A percentile compares a stretch with the other conserved stretches of the same genome.
These are phyloP conservation scores for Pseudocercospora cruenta DNA, from an alignment of 2,329 filamentous ascomycete species.

Conservation along the genomic window DNA sequence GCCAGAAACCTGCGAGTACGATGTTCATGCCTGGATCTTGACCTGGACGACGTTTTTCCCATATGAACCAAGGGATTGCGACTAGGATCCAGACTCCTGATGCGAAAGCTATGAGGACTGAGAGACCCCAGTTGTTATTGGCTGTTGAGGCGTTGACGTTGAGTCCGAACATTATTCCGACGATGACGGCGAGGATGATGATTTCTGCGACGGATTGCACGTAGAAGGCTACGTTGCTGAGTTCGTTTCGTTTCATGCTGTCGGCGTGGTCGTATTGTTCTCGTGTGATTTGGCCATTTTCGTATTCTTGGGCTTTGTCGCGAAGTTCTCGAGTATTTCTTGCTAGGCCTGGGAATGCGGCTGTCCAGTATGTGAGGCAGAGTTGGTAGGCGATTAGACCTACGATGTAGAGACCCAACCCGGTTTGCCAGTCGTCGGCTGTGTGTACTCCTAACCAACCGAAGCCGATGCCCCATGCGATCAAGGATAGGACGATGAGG, in stretches of 20 bases:
- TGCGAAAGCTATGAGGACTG: slow-evolving; percentile 67
- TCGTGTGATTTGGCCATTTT: slow-evolving; percentile 57
- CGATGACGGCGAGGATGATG: slow-evolving; percentile 65
- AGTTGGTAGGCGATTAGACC: slow-evolving; percentile 69
- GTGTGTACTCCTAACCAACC: slow-evolving; percentile 69
- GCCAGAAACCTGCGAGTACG: slow-evolving; percentile 64
- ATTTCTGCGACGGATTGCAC: slow-evolving; percentile 66
- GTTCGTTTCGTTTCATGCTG: slow-evolving; percentile 64
- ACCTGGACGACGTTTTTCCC: slow-evolving; percentile 67
- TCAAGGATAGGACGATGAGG: slow-evolving; percentile 61
- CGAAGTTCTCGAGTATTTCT: slow-evolving; percentile 58
- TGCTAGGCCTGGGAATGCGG: slow-evolving; percentile 63
- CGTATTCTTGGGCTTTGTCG: slow-evolving; percentile 54
- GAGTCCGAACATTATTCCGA: slow-evolving; percentile 65
- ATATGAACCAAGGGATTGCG: slow-evolving; percentile 67
- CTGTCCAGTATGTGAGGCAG: slow-evolving; percentile 70
- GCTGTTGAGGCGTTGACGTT: slow-evolving; percentile 61
- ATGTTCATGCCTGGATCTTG: slow-evolving; percentile 57
- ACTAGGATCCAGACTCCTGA: slow-evolving; percentile 67
- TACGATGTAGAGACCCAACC: slow-evolving; percentile 66
- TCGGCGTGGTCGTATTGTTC: slow-evolving; percentile 65
- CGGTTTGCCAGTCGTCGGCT: slow-evolving; percentile 62
- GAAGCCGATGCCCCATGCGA: slow-evolving; percentile 67
- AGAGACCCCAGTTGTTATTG: slow-evolving; percentile 69
- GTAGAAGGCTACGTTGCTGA: slow-evolving; percentile 67